A percentile compares a stretch with the other conserved stretches of the same genome.
Evolutionary conservation across 192 early-diverging fungal genomes (phyloP).

Genomic region (Coemansia sp.): DNA sequence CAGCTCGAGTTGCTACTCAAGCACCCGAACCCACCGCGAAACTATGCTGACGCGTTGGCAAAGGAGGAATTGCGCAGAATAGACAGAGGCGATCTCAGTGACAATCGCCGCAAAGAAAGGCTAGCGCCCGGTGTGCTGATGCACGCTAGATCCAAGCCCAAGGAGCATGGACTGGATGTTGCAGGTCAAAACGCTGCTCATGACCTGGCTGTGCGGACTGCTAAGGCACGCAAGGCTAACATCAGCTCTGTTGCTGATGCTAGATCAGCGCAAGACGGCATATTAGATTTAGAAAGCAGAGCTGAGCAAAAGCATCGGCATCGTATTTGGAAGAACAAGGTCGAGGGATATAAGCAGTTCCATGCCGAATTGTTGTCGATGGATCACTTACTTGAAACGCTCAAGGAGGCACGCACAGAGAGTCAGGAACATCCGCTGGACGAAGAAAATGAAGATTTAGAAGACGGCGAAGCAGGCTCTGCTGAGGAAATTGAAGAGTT

Average conservation of each 20-base stretch:
- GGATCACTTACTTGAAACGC: conserved; percentile 20
- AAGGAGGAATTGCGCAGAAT: conserved; percentile 44
- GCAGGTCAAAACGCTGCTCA: neutral
- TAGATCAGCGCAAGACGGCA: neutral
- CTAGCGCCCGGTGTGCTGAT: neutral
- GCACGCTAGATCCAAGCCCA: conserved; percentile 15
- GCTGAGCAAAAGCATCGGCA: conserved; percentile 39
- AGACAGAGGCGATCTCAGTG: conserved; percentile 27
- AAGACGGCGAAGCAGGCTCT: neutral
- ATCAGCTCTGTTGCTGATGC: neutral
- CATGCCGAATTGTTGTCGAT: conserved; percentile 30
- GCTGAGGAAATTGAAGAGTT: neutral
- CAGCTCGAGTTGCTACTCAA: conserved; percentile 48
- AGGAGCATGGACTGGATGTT: conserved; percentile 8
- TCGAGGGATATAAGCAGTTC: conserved; percentile 42
- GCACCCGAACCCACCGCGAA: conserved; percentile 49
- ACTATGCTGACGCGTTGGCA: conserved; percentile 53
- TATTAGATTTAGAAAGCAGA: neutral
- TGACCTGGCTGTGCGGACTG: neutral
- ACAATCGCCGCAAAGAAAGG: neutral
- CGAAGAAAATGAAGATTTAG: neutral
- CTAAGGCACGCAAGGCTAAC: neutral
- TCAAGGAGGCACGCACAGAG: conserved; percentile 11
- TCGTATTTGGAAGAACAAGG: conserved; percentile 43
- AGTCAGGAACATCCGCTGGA: neutral